phyloP scores from a whole-genome alignment of 768 basidiomycete genomes.

The Boletus huronensis region DNA sequence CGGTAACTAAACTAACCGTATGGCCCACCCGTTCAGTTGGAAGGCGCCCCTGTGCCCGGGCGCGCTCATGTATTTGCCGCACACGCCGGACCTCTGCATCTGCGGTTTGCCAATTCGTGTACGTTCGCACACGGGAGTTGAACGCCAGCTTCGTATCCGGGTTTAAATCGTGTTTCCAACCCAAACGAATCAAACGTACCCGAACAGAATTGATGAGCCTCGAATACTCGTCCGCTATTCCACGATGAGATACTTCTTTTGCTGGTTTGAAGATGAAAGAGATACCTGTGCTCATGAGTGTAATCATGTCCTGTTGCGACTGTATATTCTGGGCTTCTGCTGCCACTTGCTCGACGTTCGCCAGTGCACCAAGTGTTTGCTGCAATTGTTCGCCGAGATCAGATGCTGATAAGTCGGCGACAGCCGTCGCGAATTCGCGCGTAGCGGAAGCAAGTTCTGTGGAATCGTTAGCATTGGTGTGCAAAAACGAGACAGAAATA shows the following conservation, averaged over 20 bases:
- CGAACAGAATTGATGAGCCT: constrained; percentile 84
- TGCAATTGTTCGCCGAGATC: constrained; percentile 76
- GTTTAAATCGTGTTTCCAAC: not conserved
- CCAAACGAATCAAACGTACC: constrained; percentile 41
- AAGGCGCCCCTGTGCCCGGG: constrained; percentile 70
- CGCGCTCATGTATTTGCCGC: constrained; percentile 77
- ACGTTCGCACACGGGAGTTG: constrained; percentile 78
- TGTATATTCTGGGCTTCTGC: constrained; percentile 74
- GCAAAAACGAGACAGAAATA: not conserved
- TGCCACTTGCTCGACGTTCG: constrained; percentile 68
- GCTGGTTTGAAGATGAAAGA: not conserved
- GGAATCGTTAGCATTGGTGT: not conserved
- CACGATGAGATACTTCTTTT: constrained; percentile 5
- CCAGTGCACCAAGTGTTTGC: constrained; percentile 63
- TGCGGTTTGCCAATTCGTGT: constrained; percentile 73
- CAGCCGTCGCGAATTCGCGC: constrained; percentile 76
- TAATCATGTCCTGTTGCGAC: constrained; percentile 77
- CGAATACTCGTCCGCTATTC: constrained; percentile 84
- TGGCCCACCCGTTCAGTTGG: constrained; percentile 66
- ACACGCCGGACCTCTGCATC: constrained; percentile 73
- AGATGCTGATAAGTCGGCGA: constrained; percentile 66
- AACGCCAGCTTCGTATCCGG: constrained; percentile 67
- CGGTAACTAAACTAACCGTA: constrained; percentile 76
- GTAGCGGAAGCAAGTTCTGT: constrained; percentile 66
- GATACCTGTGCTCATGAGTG: constrained; percentile 72